Base-by-base conservation (phyloP, 2,329 filamentous ascomycete genomes). In the Aspergillus eucalypticola region DNA sequence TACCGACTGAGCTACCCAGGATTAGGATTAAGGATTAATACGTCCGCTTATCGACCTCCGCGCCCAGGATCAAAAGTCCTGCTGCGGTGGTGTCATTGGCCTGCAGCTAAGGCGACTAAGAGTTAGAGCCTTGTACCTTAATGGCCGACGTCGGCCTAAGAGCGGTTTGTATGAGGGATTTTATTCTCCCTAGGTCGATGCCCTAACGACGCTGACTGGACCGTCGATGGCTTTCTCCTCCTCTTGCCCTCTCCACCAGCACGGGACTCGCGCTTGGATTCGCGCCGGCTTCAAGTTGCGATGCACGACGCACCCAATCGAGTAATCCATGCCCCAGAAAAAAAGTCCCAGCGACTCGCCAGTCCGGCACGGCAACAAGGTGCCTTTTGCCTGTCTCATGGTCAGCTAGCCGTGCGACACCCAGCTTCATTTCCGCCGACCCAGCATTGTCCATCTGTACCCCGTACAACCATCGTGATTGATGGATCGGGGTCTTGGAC, bases 161-260 rank as follows among this genome's bases (percentile, higher is more conserved):
- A 17, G 15, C 29, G 17, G 27, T 62, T 64, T 64, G 58, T 67
- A 68, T 67, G 66, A 67, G 66, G 66, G 59, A 67, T 67, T 68
- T 65, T 65, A 59, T 58, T 64, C 59, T 32, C 54, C 49, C 25
- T 50, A 19, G 39, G 44, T 49, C 44, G 35, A 39, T 23, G 17
- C 15, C 17, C n/a, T 19, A 32, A 35, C 27, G 49, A 35, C 44
- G 23, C 46, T 39, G 23, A 42, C 52, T 54, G 35, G 38, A 25
- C 51, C 19, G 15, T 41, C 21, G 8, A 38, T 35, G 50, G 41
- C 19, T 21, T 44, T 19, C 21, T 29, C 46, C 29, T 27, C 46
- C n/a, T 25, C 46, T 11, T 35, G 32, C 46, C 44, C 44, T 49
- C 44, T 55, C 39, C 53, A 46, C 39, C 53, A 27, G 53, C 53